A percentile compares a stretch with the other conserved stretches of the same genome.
phyloP scores from a whole-genome alignment of 1,284 basidiomycete genomes.

The Ganoderma resinaceum region DNA sequence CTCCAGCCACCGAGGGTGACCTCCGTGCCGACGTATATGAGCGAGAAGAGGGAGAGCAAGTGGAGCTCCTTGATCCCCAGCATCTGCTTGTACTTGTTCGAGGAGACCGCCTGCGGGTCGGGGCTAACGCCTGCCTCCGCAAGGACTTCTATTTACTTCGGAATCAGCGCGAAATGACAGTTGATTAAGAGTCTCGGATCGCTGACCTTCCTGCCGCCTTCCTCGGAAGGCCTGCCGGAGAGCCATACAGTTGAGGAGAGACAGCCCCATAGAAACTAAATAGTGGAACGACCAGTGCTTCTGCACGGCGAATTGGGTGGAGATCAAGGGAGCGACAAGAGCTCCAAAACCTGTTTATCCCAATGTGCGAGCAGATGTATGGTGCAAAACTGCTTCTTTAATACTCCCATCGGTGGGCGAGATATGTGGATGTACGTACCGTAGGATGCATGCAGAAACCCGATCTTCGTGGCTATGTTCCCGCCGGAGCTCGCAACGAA shows the following conservation, averaged over 20 bases:
- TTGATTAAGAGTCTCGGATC: no score
- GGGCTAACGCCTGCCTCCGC: constrained; percentile 46
- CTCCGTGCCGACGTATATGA: constrained; percentile 74
- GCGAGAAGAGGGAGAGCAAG: constrained; percentile 63
- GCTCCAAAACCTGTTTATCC: constrained; percentile 60
- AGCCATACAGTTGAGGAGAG: constrained; percentile 50
- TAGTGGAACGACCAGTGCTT: constrained; percentile 69
- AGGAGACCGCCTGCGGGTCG: constrained; percentile 44
- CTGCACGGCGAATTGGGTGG: constrained; percentile 65
- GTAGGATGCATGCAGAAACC: constrained; percentile 60
- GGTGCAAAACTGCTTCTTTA: not conserved
- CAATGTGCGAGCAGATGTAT: not conserved
- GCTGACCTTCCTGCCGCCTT: constrained; percentile 55
- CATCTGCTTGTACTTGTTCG: constrained; percentile 62
- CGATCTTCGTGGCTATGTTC: constrained; percentile 60
- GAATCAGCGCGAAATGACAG: not conserved
- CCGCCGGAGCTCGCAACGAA: constrained; percentile 55
- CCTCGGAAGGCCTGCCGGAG: constrained; percentile 61
- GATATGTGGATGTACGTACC: constrained; percentile 22
- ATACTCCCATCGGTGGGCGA: not conserved
- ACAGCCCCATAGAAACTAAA: constrained; percentile 61
- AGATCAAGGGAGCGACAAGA: constrained; percentile 60
- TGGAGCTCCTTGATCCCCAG: constrained; percentile 60
- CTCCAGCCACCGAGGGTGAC: constrained; percentile 60
- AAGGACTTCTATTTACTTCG: constrained; percentile 24